A percentile compares a stretch with the other conserved stretches of the same genome.
Conservation (phyloP, 306 rosid genomes). For the Castanea sativa region DNA sequence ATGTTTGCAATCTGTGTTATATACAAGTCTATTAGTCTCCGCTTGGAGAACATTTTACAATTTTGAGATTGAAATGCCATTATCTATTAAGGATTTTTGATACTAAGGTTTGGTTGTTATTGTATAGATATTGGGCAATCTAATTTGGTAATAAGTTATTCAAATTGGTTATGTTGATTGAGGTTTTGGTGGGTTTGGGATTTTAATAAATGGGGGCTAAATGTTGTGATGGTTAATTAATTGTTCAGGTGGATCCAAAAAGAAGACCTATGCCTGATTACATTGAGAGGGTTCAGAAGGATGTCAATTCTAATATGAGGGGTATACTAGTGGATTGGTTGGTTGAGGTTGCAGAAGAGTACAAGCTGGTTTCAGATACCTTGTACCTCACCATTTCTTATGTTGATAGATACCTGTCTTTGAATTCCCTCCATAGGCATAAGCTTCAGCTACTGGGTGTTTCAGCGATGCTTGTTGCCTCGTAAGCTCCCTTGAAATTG, state of each 20-base stretch:
- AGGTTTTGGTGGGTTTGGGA: not conserved
- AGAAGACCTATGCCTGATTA: conserved; percentile 68
- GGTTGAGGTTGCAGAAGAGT: conserved; percentile 89
- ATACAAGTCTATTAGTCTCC: not conserved
- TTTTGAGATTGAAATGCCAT: not conserved
- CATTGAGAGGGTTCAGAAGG: conserved; percentile 62
- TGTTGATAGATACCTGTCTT: conserved; percentile 66
- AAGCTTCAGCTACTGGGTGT: conserved; percentile 74
- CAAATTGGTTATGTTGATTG: not conserved
- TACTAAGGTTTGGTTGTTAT: too few species aligned
- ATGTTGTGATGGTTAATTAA: not conserved
- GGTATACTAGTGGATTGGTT: conserved; percentile 88
- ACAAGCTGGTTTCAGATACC: conserved; percentile 73
- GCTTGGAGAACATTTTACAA: not conserved
- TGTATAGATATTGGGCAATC: not conserved
- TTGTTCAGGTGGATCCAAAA: conserved; percentile 56
- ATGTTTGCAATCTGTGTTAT: not conserved
- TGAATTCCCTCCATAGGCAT: conserved; percentile 38
- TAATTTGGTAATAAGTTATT: not conserved
- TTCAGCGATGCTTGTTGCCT: conserved; percentile 77
- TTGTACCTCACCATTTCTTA: conserved; percentile 57
- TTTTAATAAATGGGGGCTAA: not conserved
- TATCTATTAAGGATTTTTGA: not conserved
- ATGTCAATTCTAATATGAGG: conserved; percentile 69
- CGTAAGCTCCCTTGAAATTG: conserved; percentile 45